phyloP scores from a whole-genome alignment of 2,329 filamentous ascomycete species.

The Epichloe sp. region DNA sequence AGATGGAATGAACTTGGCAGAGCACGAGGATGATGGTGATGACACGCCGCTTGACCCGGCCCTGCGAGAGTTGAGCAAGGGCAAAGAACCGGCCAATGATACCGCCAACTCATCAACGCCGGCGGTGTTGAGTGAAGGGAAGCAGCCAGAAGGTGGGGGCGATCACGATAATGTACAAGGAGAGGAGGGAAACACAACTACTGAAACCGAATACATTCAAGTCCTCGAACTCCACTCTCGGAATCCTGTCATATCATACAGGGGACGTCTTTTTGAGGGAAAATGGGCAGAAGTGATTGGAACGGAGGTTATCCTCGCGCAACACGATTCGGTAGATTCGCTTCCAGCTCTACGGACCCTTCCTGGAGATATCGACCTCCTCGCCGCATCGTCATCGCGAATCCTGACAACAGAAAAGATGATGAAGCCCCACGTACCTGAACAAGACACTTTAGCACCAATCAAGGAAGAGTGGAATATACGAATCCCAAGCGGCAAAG shows the following conservation, averaged over 20 bases:
- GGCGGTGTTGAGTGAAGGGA: not conserved
- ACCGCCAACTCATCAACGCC: not conserved
- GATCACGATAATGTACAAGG: slow-evolving; percentile 1
- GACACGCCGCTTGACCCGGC: slow-evolving; percentile 6
- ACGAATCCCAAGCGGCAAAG: slow-evolving; percentile 30
- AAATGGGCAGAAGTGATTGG: slow-evolving; percentile 74
- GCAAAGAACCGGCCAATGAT: slow-evolving; percentile 7
- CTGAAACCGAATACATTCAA: slow-evolving; percentile 42
- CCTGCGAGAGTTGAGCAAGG: slow-evolving; percentile 3
- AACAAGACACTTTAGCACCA: slow-evolving; percentile 22
- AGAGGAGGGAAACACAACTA: slow-evolving; percentile 4
- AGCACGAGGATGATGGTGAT: slow-evolving; percentile 2
- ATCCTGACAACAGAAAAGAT: slow-evolving; percentile 41
- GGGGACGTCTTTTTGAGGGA: slow-evolving; percentile 65
- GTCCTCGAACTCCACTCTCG: slow-evolving; percentile 69
- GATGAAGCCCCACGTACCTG: slow-evolving; percentile 33
- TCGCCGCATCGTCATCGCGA: slow-evolving; percentile 54
- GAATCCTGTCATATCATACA: slow-evolving; percentile 69
- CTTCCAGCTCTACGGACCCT: slow-evolving; percentile 33
- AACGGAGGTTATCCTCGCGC: slow-evolving; percentile 64
- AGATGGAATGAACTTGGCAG: slow-evolving; percentile 2
- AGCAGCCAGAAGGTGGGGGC: not conserved
- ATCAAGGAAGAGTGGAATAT: slow-evolving; percentile 31
- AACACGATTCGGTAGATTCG: slow-evolving; percentile 18
- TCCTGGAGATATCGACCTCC: slow-evolving; percentile 46